Evolutionary conservation across 768 basidiomycete species (phyloP), one percentile per base, ranked within the genome.

Genomic region (Podaxis pistillaris): DNA sequence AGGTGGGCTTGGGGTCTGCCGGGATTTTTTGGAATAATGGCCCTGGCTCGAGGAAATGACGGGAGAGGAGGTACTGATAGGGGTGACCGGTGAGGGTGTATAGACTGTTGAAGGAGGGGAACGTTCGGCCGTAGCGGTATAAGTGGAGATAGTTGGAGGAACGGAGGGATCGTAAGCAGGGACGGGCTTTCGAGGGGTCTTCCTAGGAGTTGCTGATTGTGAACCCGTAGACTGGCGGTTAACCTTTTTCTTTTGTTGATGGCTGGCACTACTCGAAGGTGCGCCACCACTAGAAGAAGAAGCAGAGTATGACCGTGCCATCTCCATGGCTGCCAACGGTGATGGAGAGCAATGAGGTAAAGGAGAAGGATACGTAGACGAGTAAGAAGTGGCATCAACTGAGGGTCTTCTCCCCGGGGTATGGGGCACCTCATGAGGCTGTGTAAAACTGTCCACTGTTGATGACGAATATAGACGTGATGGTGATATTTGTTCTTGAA

Each of bases 171-270:
- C 74, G 64, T 85, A 86, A 15, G 73, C 75, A 9, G 85, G 85
- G n/a, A 86, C 85, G 12, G 85, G 83, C 68, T 86, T 86, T 52
- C 85, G 75, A 30, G 73, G 52, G 71, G 72, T 46, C 76, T 77
- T 51, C 61, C 46, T 55, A 55, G 76, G 71, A 40, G 64, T 28
- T 65, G 64, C 63, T 12, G 59, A 60, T 22, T 41, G 53, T n/a
- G 53, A 19, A n/a, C 53, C 54, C 11, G 38, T 36, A 36, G 70
- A 73, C 64, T 77, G 60, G 67, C 72, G 64, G 59, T 70, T 67
- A 7, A 68, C 66, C 53, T 68, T 64, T 58, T 71, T 71, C 6
- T 51, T 54, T n/a, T 60, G 56, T 9, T 57, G 57, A 6, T 58
- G 58, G 15, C 13, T 51, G 5, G 6, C 12, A 49, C 46, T 47